phyloP scores from a whole-genome alignment of 2,329 filamentous ascomycete genomes.

The Neurospora crassa region DNA sequence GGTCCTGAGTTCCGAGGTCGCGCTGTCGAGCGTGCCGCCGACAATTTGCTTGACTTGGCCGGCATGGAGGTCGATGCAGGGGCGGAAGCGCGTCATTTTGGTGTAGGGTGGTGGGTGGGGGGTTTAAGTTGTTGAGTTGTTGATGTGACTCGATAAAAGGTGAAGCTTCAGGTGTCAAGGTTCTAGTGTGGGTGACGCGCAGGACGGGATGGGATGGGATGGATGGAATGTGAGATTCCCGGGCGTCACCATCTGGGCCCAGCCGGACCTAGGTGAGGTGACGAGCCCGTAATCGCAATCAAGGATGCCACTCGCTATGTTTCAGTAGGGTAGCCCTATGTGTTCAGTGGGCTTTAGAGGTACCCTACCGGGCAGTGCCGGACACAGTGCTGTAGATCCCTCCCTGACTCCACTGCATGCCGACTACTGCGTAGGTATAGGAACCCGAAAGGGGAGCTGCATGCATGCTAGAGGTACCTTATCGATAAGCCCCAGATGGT shows the following conservation, averaged over 20 bases:
- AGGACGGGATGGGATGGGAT: neutral
- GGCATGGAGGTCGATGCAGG: conserved; percentile 96
- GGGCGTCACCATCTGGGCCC: neutral
- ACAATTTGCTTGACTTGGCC: conserved; percentile 98
- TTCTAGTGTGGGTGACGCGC: neutral
- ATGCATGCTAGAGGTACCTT: neutral
- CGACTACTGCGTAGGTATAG: too few relatives aligned
- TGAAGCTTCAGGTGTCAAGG: neutral
- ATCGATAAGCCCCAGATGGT: neutral
- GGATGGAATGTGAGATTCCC: neutral
- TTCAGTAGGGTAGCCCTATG: neutral
- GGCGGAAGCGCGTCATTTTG: conserved; percentile 80
- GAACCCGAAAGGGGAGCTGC: too few relatives aligned
- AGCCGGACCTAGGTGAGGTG: too few relatives aligned
- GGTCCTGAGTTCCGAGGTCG: conserved; percentile 62
- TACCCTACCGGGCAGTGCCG: neutral
- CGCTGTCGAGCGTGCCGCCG: conserved; percentile 75
- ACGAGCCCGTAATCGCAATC: too few relatives aligned
- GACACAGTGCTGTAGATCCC: neutral
- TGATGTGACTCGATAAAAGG: too few relatives aligned
- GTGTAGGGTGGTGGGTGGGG: too few relatives aligned
- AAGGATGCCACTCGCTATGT: neutral
- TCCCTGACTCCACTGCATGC: neutral
- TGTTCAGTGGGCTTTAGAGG: neutral
- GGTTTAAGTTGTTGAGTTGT: too few relatives aligned